Evolutionary conservation across 768 basidiomycete species (phyloP), one percentile per base, ranked within the genome.

Genomic region (Gloeopeniophorella convolvens): DNA sequence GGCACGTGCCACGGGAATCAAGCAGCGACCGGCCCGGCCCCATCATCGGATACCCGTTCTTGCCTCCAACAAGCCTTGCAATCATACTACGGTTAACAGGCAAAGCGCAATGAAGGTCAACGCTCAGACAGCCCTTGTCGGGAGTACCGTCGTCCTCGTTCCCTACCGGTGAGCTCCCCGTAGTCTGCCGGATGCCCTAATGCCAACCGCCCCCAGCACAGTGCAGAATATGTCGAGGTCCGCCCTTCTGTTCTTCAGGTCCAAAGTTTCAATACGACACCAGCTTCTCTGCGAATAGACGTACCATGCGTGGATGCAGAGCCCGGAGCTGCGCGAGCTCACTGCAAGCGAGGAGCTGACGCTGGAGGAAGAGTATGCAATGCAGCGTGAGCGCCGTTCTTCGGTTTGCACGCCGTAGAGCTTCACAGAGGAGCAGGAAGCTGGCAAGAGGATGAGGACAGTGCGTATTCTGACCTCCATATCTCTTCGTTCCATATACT

Each of bases 281-380:
- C 10, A 4, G 13, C 5, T 13, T 10, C n/a, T n/a, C n/a, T 16
- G n/a, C 26, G 16, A 9, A 26, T 16, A 92, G 88, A 85, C 69
- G 60, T 97, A 96, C 61, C 80, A 94, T 62, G 72, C 74, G 55
- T 97, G 93, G 93, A 95, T 97, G 93, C 70, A 76, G 24, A 75
- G 78, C 62, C 77, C 79, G 28, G 80, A 80, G 55, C 70, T 97
- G 46, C 77, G 82, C 34, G 74, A 79, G 42, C 71, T 85, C 15
- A 96, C 91, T 0, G 91, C 91, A 4, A 91, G 88, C 50, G 91
- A 95, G 58, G 83, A 85, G 4, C 72, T 96, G 34, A 78, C 76
- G 7, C 67, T 91, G 6, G 81, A 85, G 52, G 79, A 94, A 60
- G 93, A 94, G 61, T 82, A 83, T 52, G 82, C 83, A 20, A 95